Conservation (phyloP, 352 stramenopile genomes). For the Albugo candida region DNA sequence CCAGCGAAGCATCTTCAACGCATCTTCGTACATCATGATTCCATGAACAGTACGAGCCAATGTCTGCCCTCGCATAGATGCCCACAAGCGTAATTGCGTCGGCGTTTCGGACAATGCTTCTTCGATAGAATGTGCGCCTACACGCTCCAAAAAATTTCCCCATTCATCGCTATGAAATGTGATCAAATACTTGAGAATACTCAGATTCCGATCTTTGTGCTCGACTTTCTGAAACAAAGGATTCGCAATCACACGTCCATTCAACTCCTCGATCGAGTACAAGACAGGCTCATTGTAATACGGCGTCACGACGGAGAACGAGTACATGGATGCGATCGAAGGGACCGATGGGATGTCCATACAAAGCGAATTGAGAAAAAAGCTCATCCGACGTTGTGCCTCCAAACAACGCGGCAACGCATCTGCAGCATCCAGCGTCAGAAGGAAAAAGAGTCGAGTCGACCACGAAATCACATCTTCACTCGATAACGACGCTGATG, state of each 20-base stretch:
- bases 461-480: conserved; percentile 59
- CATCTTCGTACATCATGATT: conserved; percentile 83
- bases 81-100: conserved; percentile 67
- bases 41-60: conserved; percentile 71
- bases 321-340: conserved; percentile 67
- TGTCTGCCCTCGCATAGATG: conserved; percentile 67
- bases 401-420: conserved; percentile 59
- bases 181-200: conserved; percentile 77
- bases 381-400: conserved; percentile 66
- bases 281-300: conserved; percentile 79
- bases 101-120: conserved; percentile 43
- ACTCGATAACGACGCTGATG: conserved; percentile 14
- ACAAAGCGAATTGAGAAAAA: conserved; percentile 67
- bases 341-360: conserved; percentile 69
- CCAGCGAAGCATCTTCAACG: conserved; percentile 67
- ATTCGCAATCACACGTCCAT: conserved; percentile 47
- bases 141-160: conserved; percentile 74
- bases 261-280: conserved; percentile 71
- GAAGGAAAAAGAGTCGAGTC: conserved; percentile 62
- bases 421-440: conserved; percentile 20
- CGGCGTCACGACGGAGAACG: conserved; percentile 76
- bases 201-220: conserved; percentile 22
- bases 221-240: conserved; percentile 5
- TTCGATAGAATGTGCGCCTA: conserved; percentile 43
- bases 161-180: conserved; percentile 77